Evolutionary conservation across 2,329 filamentous ascomycete genomes (phyloP), one percentile per base, ranked within the genome.

Genomic region (Cladosporium sp.): DNA sequence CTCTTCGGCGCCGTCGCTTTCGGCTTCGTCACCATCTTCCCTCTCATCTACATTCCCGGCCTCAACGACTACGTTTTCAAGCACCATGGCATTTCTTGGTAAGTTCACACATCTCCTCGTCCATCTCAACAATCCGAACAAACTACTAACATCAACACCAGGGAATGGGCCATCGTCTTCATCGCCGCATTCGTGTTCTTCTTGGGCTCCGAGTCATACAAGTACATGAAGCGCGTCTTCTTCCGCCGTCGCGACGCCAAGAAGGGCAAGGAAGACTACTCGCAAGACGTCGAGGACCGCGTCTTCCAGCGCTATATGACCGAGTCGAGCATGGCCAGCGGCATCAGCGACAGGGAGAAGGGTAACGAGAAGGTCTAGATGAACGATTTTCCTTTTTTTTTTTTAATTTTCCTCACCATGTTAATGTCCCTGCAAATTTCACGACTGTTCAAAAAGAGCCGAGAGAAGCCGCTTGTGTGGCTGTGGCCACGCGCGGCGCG

Each of bases 131-230:
- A 20, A 20, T 3, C 4, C 17, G 7, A 19, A 36, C 24, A 25
- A 10, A 3, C n/a, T 7, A 28, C 55, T 57, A 57, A 57, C 47
- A 20, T 10, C 13, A 13, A 17, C 7, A 10, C 7, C 28, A 57
- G 55, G 58, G 86, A 89, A 68, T 90, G 86, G 87, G 83, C 76
- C 0, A 79, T 90, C 44, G 83, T 89, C 1, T 83, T 90, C 59
- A 73, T 86, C 35, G 80, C 80, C 20, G 77, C 81, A 0, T 67
- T 80, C 0, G 65, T 89, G 3, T 90, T 89, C 74, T 83, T 90
- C 66, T 65, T 75, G 0, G 85, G 85, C 0, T 78, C 84, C 0
- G 87, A 90, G 71, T 58, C 72, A 0, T 90, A 84, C 82, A 90
- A 90, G 71, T 88, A 79, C 78, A 74, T 66, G 8, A 90, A 90